Percentiles rank a stretch among this genome's conserved stretches.
Evolutionary conservation across 2,329 filamentous ascomycete species (phyloP).

Genomic region (Rutstroemia sp.): DNA sequence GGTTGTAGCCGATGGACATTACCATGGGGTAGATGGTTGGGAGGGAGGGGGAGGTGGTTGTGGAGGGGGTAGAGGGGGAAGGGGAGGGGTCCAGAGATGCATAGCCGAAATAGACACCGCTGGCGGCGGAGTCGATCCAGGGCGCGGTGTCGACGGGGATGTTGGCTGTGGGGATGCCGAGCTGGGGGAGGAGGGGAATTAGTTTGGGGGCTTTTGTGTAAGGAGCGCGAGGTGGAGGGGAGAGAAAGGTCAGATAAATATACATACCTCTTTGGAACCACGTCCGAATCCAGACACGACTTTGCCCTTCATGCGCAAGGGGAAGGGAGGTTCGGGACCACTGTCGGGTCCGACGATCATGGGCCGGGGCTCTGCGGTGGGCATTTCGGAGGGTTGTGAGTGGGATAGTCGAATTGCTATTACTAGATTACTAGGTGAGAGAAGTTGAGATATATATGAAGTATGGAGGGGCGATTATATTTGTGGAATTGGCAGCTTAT

Average conservation of each 20-base stretch:
- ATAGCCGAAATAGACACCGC: slow-evolving; percentile 92
- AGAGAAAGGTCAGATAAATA: neutral
- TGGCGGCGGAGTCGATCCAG: slow-evolving; percentile 57
- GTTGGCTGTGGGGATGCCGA: slow-evolving; percentile 96
- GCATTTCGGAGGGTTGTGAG: slow-evolving; percentile 6
- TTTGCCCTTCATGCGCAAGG: slow-evolving; percentile 73
- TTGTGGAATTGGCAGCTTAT: too few species aligned
- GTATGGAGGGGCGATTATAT: too few species aligned
- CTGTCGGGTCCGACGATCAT: slow-evolving; percentile 63
- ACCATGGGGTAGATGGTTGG: slow-evolving; percentile 69
- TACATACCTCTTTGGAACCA: slow-evolving; percentile 76
- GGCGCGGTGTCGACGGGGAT: slow-evolving; percentile 62
- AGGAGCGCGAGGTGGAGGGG: too few species aligned
- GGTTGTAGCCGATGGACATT: slow-evolving; percentile 94
- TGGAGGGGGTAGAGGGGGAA: slow-evolving; percentile 9
- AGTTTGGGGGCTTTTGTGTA: neutral
- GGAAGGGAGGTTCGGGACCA: slow-evolving; percentile 73
- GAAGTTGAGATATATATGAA: too few species aligned
- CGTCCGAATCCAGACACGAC: slow-evolving; percentile 92
- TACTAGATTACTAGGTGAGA: too few species aligned
- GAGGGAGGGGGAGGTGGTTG: slow-evolving; percentile 17
- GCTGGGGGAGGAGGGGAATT: slow-evolving; percentile 38
- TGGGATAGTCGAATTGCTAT: neutral
- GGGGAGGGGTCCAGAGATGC: slow-evolving; percentile 52
- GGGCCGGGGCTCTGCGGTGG: slow-evolving; percentile 40